These are phyloP conservation scores for Saccharum hybrid DNA, from an alignment of 202 grass and related monocot species.

Conservation along the genomic window DNA sequence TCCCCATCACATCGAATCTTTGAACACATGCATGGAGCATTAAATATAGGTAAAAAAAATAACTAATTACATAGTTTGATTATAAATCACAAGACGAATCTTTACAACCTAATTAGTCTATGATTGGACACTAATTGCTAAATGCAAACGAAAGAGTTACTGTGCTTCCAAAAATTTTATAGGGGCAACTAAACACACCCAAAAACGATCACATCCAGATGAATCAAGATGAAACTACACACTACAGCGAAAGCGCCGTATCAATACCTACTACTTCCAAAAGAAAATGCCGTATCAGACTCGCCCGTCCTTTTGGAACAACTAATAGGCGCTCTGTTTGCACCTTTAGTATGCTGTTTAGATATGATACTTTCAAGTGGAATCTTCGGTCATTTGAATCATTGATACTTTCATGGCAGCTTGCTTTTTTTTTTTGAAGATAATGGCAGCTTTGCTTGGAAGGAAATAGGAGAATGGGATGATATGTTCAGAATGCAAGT, in stretches of 20 bases:
- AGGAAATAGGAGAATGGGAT: background rate
- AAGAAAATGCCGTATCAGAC: conserved; percentile 42
- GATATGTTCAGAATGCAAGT: background rate
- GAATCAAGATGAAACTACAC: conserved; percentile 4
- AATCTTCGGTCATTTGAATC: background rate
- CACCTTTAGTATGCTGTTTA: background rate
- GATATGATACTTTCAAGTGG: conserved; percentile 10
- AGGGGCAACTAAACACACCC: no score
- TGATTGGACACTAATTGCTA: no score
- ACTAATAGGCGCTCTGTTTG: conserved; percentile 27
- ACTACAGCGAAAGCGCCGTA: conserved; percentile 42
- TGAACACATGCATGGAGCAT: no score
- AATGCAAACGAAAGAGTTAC: no score
- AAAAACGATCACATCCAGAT: background rate
- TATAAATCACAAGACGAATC: no score
- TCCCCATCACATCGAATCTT: no score
- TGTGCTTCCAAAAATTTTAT: no score
- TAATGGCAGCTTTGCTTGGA: background rate
- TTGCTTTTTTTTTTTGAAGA: no score
- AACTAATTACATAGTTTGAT: no score
- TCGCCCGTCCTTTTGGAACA: conserved; percentile 27
- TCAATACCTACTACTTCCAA: background rate
- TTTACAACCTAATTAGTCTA: no score
- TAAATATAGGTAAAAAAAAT: no score
- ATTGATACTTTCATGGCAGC: background rate